phyloP scores from a whole-genome alignment of 768 basidiomycete genomes.

The Tulasnella sp. region DNA sequence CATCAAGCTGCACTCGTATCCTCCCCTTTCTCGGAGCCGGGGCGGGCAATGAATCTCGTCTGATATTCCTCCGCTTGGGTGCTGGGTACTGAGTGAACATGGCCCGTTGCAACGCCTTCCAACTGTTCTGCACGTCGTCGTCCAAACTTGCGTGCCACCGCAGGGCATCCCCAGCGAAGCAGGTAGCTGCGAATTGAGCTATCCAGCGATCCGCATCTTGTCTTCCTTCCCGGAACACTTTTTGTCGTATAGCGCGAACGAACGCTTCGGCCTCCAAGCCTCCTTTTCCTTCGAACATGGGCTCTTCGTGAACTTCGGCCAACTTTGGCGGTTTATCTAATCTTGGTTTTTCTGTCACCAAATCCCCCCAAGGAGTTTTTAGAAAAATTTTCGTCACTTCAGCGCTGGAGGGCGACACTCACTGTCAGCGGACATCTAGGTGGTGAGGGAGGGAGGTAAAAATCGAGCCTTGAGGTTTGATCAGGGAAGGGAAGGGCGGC shows the following conservation, averaged over 20 bases:
- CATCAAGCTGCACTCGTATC: background rate
- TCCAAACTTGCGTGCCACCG: conserved; percentile 13
- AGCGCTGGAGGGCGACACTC: background rate
- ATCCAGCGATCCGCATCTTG: background rate
- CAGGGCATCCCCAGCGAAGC: background rate
- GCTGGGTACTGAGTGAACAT: conserved; percentile 6
- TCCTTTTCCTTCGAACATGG: background rate
- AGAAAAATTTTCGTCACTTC: background rate
- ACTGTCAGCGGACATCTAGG: background rate
- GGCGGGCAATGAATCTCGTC: background rate
- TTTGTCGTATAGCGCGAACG: background rate
- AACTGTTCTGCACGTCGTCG: conserved; percentile 20
- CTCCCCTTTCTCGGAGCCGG: background rate
- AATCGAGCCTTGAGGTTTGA: conserved; percentile 16
- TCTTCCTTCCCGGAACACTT: background rate
- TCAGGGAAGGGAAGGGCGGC: background rate
- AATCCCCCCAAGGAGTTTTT: background rate
- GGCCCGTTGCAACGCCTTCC: background rate
- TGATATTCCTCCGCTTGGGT: background rate
- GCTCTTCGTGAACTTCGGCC: background rate
- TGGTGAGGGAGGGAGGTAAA: background rate
- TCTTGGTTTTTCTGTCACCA: background rate
- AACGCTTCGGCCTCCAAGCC: background rate
- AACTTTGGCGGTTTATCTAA: background rate
- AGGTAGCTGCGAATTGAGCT: background rate